A percentile compares a stretch with the other conserved stretches of the same genome.
phyloP scores from a whole-genome alignment of 2,329 filamentous ascomycete species.

The Apiospora phragmitis region DNA sequence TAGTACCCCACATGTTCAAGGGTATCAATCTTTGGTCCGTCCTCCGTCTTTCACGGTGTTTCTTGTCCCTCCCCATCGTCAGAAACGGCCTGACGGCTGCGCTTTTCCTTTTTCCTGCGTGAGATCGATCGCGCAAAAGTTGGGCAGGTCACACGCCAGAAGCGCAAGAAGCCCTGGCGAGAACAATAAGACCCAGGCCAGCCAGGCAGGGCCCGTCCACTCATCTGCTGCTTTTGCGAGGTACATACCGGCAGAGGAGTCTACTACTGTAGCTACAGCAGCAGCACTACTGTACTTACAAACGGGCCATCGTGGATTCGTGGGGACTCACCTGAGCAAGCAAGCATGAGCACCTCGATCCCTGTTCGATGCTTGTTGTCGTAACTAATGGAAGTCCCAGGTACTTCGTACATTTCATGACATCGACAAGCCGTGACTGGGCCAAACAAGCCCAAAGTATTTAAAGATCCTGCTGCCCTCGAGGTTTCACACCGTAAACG shows the following conservation, averaged over 20 bases:
- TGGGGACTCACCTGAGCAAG: constrained; percentile 15
- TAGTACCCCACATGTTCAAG: constrained; percentile 1
- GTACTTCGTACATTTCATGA: constrained; percentile 7
- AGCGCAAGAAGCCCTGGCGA: background rate
- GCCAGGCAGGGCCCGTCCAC: background rate
- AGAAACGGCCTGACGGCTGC: background rate
- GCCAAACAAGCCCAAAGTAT: constrained; percentile 6
- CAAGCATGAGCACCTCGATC: constrained; percentile 10
- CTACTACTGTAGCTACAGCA: background rate
- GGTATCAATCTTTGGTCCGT: background rate
- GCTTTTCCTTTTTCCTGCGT: background rate
- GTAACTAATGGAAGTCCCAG: constrained; percentile 17
- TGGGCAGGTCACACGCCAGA: constrained; percentile 5
- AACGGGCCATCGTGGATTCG: constrained; percentile 13
- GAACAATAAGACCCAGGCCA: background rate
- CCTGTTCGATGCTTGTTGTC: constrained; percentile 15
- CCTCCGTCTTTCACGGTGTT: background rate
- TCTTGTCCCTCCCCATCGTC: background rate
- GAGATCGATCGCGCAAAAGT: background rate
- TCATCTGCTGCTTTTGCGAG: background rate
- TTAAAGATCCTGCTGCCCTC: constrained; percentile 6
- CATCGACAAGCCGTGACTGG: constrained; percentile 4
- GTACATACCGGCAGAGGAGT: background rate
- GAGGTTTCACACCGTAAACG: constrained; percentile 6
- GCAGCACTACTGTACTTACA: constrained; percentile 3